Evolutionary conservation across 768 basidiomycete species (phyloP), one percentile per base, ranked within the genome.

Genomic region (Leccinum longicurvipes): DNA sequence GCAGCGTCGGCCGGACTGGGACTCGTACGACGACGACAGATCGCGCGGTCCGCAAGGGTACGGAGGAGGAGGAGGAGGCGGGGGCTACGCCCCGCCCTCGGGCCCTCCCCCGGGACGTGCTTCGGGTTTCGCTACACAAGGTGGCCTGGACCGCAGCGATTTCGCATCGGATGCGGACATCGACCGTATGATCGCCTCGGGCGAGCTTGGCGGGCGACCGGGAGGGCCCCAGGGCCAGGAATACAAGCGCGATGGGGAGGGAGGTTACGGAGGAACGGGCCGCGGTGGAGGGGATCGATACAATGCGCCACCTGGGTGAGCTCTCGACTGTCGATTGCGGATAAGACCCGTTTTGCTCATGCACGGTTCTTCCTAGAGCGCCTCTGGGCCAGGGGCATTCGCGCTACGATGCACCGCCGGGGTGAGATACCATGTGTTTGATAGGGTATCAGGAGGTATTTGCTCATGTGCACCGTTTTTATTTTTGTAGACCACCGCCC

Each of bases 161-260:
- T 72, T 72, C 46, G 68, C 64, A 49, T 59, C 68, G 46, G 68
- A 69, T 58, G 65, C 45, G 4, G 68, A 70, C 1, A 61, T 69
- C 31, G 19, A 56, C 7, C 57, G 58, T 49, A 60, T 70, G 61
- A 50, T 72, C 45, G 1, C 42, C 3, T 4, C 52, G 1, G 68
- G 70, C 2, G 50, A 47, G 46, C 60, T 69, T 14, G 7, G 24
- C 6, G 39, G 8, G 8, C 8, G 42, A 2, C 29, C 6, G 10
- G 50, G 47, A 17, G 17, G 34, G 17, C 34, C 17, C 32, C 15
- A n/a, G 1, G 52, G 54, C 5, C 46, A 51, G 14, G 41, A 10
- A 11, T 41, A 56, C 25, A 47, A 46, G 14, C 21, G 28, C 17
- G 29, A 39, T 10, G 39, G 29, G 0, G 15, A n/a, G 19, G 14